phyloP scores from a whole-genome alignment of 495 filamentous ascomycete species.

The Thermochaetoides thermophila region DNA sequence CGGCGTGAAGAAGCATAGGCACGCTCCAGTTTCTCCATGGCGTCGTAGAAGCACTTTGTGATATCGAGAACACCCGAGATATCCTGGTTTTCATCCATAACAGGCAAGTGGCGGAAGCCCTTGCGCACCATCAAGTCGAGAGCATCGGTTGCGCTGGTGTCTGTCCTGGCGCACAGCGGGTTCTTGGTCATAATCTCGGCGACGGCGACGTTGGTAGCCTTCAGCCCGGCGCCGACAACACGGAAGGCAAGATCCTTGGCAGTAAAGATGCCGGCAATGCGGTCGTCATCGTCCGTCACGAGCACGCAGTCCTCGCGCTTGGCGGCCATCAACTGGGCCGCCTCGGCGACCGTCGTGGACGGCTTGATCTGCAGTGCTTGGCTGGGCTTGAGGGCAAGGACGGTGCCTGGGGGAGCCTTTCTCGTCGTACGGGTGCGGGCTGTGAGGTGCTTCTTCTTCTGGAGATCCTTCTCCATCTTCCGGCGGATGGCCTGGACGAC shows the following conservation, averaged over 20 bases:
- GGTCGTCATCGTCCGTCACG: constrained; percentile 94
- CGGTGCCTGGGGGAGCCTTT: constrained; percentile 90
- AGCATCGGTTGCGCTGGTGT: constrained; percentile 95
- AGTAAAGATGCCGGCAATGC: constrained; percentile 96
- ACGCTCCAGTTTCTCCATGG: constrained; percentile 97
- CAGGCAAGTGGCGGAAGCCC: constrained; percentile 91
- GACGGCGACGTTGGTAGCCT: constrained; percentile 80
- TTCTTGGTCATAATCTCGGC: constrained; percentile 99
- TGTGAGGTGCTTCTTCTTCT: constrained; percentile 78
- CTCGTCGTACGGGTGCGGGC: constrained; percentile 65
- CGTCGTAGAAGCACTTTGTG: constrained; percentile 99
- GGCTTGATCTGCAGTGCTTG: constrained; percentile 97
- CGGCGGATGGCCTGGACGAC: constrained; percentile 77
- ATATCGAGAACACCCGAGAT: constrained; percentile 98
- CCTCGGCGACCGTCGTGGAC: constrained; percentile 82
- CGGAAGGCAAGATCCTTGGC: constrained; percentile 97
- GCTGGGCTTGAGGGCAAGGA: constrained; percentile 86
- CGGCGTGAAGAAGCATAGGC: constrained; percentile 93
- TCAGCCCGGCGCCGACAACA: constrained; percentile 85
- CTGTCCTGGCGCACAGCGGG: constrained; percentile 87
- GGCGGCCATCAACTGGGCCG: constrained; percentile 95
- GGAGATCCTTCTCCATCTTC: constrained; percentile 94
- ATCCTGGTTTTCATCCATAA: constrained; percentile 99
- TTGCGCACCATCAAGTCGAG: constrained; percentile 96
- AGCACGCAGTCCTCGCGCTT: constrained; percentile 99